Evolutionary conservation across 306 rosid genomes (phyloP).

Genomic region (Rosa chinensis): DNA sequence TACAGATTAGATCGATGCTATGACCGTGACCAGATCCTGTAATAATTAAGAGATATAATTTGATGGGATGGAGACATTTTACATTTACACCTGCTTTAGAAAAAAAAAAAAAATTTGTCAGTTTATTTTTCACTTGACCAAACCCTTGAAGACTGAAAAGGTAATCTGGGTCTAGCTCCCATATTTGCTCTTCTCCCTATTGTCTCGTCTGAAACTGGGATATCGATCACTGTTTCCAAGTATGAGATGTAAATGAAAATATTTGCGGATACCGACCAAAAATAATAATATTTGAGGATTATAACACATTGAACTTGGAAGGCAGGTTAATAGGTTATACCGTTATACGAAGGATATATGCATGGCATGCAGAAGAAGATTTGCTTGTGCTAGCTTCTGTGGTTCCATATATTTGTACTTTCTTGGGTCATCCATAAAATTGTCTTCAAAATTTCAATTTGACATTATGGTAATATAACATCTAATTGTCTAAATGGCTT

Average conservation of each 20-base stretch:
- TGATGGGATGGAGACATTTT: not conserved
- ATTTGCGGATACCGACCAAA: too few relatives aligned
- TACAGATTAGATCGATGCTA: slow-evolving; percentile 35
- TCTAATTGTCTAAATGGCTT: too few relatives aligned
- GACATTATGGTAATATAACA: too few relatives aligned
- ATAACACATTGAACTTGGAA: too few relatives aligned
- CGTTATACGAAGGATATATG: too few relatives aligned
- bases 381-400: too few relatives aligned
- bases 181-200: not conserved
- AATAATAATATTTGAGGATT: too few relatives aligned
- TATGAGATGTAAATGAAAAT: not conserved
- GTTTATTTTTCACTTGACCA: slow-evolving; percentile 13
- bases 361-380: too few relatives aligned
- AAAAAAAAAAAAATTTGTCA: slow-evolving; percentile 16
- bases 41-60: slow-evolving; percentile 16
- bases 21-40: slow-evolving; percentile 19
- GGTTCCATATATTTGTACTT: too few relatives aligned
- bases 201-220: not conserved
- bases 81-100: not conserved
- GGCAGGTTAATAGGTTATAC: too few relatives aligned
- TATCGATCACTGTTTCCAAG: not conserved
- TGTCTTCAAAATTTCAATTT: too few relatives aligned
- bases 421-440: too few relatives aligned
- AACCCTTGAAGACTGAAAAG: not conserved
- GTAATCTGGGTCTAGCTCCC: not conserved